A percentile compares a stretch with the other conserved stretches of the same genome.
phyloP scores from a whole-genome alignment of 2,329 filamentous ascomycete species.

The Alternaria triticimaculans region DNA sequence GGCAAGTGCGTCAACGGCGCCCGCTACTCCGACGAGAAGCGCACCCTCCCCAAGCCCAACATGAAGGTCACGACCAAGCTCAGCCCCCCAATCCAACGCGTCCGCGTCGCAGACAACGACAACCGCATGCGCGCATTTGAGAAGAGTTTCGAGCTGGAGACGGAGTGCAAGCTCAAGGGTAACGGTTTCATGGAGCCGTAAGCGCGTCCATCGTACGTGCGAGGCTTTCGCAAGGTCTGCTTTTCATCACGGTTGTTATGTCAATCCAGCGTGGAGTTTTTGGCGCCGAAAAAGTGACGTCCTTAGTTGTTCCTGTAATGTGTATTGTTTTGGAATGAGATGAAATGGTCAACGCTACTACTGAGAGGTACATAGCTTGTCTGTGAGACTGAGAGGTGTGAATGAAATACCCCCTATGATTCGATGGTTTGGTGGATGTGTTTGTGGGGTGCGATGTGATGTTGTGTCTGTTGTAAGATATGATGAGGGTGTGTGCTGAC shows the following conservation, averaged over 20 bases:
- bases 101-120: slow-evolving; percentile 20
- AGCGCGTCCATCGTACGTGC: neutral
- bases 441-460: neutral
- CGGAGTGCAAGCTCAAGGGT: slow-evolving; percentile 28
- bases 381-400: neutral
- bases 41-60: slow-evolving; percentile 5
- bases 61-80: slow-evolving; percentile 34
- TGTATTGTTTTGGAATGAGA: neutral
- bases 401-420: neutral
- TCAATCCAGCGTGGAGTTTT: neutral
- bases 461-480: rapidly evolving
- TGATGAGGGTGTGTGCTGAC: neutral
- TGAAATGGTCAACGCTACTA: neutral
- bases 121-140: slow-evolving; percentile 34
- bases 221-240: neutral
- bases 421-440: neutral
- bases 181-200: slow-evolving; percentile 48
- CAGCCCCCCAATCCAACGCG: slow-evolving; percentile 18
- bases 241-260: neutral
- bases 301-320: neutral
- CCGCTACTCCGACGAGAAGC: slow-evolving; percentile 28
- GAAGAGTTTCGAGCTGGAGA: slow-evolving; percentile 38
- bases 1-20: slow-evolving; percentile 40
- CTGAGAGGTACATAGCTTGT: neutral
- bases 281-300: neutral